phyloP scores from a whole-genome alignment of 2,329 filamentous ascomycete genomes.

The Neophaeococcomyces aloes region DNA sequence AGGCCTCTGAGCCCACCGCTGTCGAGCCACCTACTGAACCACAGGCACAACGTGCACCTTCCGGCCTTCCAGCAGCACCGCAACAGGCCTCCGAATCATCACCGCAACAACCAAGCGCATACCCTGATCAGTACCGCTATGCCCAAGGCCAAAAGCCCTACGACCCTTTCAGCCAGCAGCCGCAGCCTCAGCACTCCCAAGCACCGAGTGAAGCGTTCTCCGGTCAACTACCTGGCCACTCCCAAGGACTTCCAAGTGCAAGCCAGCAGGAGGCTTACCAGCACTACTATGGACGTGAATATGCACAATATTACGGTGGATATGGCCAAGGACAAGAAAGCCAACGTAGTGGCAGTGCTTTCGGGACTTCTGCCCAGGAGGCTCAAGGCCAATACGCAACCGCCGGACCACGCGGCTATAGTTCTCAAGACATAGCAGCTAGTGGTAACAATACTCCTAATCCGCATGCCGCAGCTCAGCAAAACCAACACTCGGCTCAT shows the following conservation, averaged over 20 bases:
- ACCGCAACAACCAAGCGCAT: constrained; percentile 35
- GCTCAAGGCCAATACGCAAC: constrained; percentile 49
- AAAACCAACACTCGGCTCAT: constrained; percentile 43
- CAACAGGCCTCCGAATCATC: constrained; percentile 36
- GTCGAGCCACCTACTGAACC: constrained; percentile 14
- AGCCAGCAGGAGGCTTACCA: constrained; percentile 59
- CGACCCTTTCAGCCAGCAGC: constrained; percentile 75
- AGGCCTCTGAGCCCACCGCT: constrained; percentile 24
- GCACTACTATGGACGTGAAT: constrained; percentile 74
- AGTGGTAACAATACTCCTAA: constrained; percentile 88
- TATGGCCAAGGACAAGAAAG: constrained; percentile 64
- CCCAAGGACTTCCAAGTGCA: constrained; percentile 43
- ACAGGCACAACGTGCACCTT: constrained; percentile 48
- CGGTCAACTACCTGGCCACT: constrained; percentile 48
- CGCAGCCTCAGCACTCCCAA: constrained; percentile 47
- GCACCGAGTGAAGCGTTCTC: constrained; percentile 50
- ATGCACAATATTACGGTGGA: constrained; percentile 59
- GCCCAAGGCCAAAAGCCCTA: constrained; percentile 62
- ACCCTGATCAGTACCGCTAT: constrained; percentile 41
- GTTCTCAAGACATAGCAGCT: constrained; percentile 60
- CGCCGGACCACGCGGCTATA: constrained; percentile 63
- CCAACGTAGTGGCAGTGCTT: constrained; percentile 68
- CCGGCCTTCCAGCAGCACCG: constrained; percentile 51
- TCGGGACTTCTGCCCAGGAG: constrained; percentile 50
- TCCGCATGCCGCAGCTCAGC: constrained; percentile 47